These are phyloP conservation scores for Pseudopediastrum boryanum DNA, from an alignment of 139 green algal genomes.

Conservation along the genomic window DNA sequence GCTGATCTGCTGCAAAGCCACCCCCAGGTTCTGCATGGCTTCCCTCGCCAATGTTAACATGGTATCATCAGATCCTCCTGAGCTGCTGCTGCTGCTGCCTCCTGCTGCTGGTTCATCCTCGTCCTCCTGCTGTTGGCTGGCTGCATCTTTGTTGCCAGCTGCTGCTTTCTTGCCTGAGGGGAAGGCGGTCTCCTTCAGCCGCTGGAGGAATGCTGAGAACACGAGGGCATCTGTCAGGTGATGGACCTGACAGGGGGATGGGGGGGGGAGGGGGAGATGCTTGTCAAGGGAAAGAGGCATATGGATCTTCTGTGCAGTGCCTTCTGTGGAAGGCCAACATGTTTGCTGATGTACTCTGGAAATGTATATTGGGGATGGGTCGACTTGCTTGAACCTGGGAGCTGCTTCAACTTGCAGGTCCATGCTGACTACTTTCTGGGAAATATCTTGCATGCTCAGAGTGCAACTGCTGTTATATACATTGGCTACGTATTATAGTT, in stretches of 20 bases:
- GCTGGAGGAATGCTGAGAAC: slow-evolving; percentile 33
- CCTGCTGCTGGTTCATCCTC: too few relatives aligned
- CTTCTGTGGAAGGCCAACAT: not conserved
- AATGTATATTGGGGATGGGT: too few relatives aligned
- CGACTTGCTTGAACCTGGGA: too few relatives aligned
- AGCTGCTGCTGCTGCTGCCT: slow-evolving; percentile 8
- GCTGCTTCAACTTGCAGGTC: too few relatives aligned
- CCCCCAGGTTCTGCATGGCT: slow-evolving; percentile 44
- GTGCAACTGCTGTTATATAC: too few relatives aligned
- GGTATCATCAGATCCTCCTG: not conserved
- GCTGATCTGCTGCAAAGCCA: slow-evolving; percentile 18
- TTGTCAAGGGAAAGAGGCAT: not conserved
- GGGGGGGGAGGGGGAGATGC: too few relatives aligned
- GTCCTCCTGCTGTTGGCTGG: not conserved
- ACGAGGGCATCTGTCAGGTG: slow-evolving; percentile 24
- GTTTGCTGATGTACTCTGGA: not conserved
- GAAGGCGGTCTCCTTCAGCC: slow-evolving; percentile 28
- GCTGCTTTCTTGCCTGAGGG: not conserved
- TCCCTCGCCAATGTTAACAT: not conserved
- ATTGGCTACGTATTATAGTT: too few relatives aligned
- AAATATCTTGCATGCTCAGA: too few relatives aligned
- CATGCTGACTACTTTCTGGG: too few relatives aligned
- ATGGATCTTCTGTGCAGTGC: not conserved
- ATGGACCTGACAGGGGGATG: slow-evolving; percentile 17
- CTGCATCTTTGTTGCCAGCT: not conserved